phyloP scores from a whole-genome alignment of 163 green algal genomes.

The Scenedesmus sp. region DNA sequence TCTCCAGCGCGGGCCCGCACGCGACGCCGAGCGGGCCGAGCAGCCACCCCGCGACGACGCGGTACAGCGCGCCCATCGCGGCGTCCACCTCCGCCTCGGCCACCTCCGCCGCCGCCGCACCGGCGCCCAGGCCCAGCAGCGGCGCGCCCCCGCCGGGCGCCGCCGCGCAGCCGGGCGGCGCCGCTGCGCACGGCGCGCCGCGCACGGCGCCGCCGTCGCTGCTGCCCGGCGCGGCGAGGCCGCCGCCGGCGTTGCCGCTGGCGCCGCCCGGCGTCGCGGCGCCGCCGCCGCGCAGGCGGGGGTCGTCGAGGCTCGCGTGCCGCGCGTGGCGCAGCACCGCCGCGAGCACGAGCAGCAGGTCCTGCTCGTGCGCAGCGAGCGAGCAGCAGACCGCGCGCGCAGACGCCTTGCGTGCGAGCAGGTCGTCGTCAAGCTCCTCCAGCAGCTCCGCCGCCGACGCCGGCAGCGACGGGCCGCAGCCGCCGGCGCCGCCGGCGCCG shows the following conservation, averaged over 20 bases:
- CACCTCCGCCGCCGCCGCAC: background rate
- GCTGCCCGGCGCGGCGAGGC: background rate
- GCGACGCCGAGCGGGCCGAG: slow-evolving; percentile 33
- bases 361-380: slow-evolving; percentile 39
- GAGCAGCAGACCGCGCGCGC: background rate
- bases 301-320: slow-evolving; percentile 25
- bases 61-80: slow-evolving; percentile 26
- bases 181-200: too few species aligned
- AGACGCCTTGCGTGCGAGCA: background rate
- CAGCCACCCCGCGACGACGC: slow-evolving; percentile 37
- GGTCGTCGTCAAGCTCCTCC: background rate
- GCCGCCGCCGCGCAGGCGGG: background rate
- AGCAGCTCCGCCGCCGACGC: background rate
- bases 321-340: slow-evolving; percentile 37
- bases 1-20: slow-evolving; percentile 14
- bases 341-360: slow-evolving; percentile 37
- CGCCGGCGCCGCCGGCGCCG: too few species aligned
- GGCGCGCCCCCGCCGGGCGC: too few species aligned
- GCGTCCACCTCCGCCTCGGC: slow-evolving; percentile 4
- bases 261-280: background rate
- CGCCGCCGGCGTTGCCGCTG: background rate
- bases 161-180: too few species aligned
- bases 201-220: background rate
- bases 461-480: too few species aligned
- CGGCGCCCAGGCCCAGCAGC: background rate